Percentiles rank a stretch among this genome's conserved stretches.
Evolutionary conservation across 2,329 filamentous ascomycete genomes (phyloP).

Genomic region (Ceratocystis cacaofunesta): DNA sequence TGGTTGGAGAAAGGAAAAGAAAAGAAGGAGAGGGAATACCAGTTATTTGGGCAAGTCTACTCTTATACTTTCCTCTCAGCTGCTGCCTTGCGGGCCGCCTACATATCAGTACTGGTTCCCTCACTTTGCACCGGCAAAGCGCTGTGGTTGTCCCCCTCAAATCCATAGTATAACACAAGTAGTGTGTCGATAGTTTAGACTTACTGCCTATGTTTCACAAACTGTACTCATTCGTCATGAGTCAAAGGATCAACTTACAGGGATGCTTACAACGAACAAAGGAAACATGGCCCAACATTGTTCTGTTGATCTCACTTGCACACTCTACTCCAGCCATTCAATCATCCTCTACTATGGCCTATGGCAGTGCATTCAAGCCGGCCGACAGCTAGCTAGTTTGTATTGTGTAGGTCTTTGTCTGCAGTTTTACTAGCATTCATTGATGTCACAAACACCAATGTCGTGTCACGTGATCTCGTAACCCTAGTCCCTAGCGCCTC

Average conservation of each 20-base stretch:
- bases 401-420: background rate
- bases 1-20: background rate
- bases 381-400: rapidly evolving
- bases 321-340: too few relatives aligned
- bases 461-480: background rate
- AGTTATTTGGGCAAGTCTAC: background rate
- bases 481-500: background rate
- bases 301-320: too few relatives aligned
- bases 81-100: background rate
- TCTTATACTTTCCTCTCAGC: background rate
- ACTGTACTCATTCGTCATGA: too few relatives aligned
- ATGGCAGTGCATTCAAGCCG: too few relatives aligned
- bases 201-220: too few relatives aligned
- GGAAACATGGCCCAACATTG: too few relatives aligned
- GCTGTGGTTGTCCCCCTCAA: background rate
- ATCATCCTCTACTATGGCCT: too few relatives aligned
- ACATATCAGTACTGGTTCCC: background rate
- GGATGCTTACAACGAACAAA: too few relatives aligned
- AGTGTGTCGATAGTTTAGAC: too few relatives aligned
- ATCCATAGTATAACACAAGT: background rate
- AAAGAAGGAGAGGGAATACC: background rate
- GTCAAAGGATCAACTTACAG: too few relatives aligned
- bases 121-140: background rate
- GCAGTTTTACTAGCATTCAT: background rate
- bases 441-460: too few relatives aligned